Conservation (phyloP, 345 rosid species). For the Conringia planisiliqua region DNA sequence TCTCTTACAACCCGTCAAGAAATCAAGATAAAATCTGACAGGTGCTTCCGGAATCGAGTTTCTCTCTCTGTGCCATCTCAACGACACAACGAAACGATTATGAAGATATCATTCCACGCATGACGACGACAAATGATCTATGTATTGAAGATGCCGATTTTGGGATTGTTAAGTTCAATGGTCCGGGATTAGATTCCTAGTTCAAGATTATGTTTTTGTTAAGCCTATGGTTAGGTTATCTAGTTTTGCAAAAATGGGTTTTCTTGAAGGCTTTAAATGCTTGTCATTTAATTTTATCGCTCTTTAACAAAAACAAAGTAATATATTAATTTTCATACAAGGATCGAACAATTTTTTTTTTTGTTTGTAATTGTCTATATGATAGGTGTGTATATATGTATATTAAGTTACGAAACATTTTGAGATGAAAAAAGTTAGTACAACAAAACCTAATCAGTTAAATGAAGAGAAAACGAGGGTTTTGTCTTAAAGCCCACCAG, state of each 20-base stretch:
- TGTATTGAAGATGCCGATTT: background rate
- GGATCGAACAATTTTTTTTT: background rate
- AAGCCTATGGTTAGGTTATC: background rate
- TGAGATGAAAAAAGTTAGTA: background rate
- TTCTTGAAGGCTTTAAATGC: background rate
- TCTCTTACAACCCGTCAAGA: background rate
- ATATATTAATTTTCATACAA: background rate
- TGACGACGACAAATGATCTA: background rate
- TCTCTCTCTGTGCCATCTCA: background rate
- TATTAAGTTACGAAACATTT: background rate
- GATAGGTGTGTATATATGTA: background rate
- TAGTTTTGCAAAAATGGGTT: background rate
- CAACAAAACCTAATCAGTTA: slow-evolving; percentile 32
- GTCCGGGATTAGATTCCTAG: background rate
- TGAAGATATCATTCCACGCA: background rate
- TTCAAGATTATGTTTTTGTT: background rate
- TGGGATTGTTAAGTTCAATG: background rate
- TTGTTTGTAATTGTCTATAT: background rate
- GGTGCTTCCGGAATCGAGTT: background rate
- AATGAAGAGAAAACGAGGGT: slow-evolving; percentile 37
- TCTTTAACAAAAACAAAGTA: background rate
- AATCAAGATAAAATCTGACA: background rate
- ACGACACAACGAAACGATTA: background rate
- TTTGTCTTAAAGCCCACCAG: slow-evolving; percentile 38
- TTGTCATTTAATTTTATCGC: background rate